Percentiles rank a stretch among this genome's conserved stretches.
These are phyloP conservation scores for Nicotiana noctiflora DNA, from an alignment of 257 asterid genomes.

Conservation along the genomic window DNA sequence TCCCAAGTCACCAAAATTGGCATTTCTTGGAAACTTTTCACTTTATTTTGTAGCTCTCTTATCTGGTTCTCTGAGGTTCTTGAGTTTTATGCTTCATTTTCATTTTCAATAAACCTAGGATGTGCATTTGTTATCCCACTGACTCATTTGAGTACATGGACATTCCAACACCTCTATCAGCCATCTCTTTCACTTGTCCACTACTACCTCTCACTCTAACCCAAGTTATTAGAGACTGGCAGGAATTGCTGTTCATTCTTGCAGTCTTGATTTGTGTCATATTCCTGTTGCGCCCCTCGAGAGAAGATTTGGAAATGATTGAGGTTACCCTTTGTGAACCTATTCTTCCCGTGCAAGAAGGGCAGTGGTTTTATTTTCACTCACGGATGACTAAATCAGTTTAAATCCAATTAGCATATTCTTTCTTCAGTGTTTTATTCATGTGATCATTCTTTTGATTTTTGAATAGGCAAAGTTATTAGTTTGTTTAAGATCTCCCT, in stretches of 20 bases:
- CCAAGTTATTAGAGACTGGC: background rate
- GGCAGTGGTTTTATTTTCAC: background rate
- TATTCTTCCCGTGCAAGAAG: background rate
- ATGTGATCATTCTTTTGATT: background rate
- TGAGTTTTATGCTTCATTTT: background rate
- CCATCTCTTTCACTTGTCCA: background rate
- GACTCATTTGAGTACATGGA: background rate
- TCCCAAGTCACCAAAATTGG: background rate
- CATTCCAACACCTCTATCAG: background rate
- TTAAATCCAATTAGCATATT: background rate
- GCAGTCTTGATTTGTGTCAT: background rate
- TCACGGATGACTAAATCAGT: background rate
- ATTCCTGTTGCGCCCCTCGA: background rate
- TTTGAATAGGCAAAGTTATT: background rate
- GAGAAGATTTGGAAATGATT: background rate
- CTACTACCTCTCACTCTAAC: background rate
- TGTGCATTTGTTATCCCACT: background rate
- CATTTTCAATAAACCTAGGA: background rate
- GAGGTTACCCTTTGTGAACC: background rate
- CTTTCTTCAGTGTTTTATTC: background rate
- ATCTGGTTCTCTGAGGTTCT: background rate
- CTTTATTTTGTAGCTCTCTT: background rate
- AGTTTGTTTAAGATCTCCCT: background rate
- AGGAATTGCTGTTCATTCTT: background rate
- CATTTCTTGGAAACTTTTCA: background rate